Evolutionary conservation across 192 early-diverging fungal genomes (phyloP), one percentile per base, ranked within the genome.

Genomic region (Podila verticillata): DNA sequence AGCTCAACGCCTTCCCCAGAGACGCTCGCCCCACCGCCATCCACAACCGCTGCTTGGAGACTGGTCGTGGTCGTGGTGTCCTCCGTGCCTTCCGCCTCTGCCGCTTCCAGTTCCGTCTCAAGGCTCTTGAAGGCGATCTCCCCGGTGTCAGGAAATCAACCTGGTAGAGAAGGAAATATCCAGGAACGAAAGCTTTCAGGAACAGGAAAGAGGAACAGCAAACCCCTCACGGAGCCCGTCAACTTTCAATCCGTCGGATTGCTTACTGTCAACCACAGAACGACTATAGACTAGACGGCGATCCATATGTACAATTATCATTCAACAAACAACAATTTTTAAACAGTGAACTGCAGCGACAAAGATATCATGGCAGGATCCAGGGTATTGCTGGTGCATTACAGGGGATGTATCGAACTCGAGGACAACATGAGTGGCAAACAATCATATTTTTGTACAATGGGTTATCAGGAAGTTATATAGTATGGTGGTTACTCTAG

Each of bases 131-230:
- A 65, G 93, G 93, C 39, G 92, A 93, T 57, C 78, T 95, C 66
- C 92, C 93, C 5, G 93, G 93, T 65, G 93, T 95, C 39, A 89
- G 88, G 80, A 95, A 95, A 75, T 85, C 91, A 19, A 90, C 91
- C 49, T 95, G 93, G 93, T 95, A 92, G 75, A 82, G n/a, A 44
- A 73, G 30, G 63, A 15, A 51, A 39, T 15, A 44, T 44, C 12
- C 20, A 47, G 7, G 31, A 13, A 44, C 5, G 10, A 15, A 20
- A 59, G 24, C 30, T 20, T 39, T n/a, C 31, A 60, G 28, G 36
- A 59, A 59, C 34, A 35, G 24, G 19, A 44, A 63, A 63, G 19
- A 39, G 61, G 61, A 17, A 61, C 30, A 32, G n/a, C 59, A 61
- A 24, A 7, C 22, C 20, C 49, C 51, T 47, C 12, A 54, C 39